A percentile compares a stretch with the other conserved stretches of the same genome.
Conservation (phyloP, 1,139 yeast species). For the Meyerozyma sp. region DNA sequence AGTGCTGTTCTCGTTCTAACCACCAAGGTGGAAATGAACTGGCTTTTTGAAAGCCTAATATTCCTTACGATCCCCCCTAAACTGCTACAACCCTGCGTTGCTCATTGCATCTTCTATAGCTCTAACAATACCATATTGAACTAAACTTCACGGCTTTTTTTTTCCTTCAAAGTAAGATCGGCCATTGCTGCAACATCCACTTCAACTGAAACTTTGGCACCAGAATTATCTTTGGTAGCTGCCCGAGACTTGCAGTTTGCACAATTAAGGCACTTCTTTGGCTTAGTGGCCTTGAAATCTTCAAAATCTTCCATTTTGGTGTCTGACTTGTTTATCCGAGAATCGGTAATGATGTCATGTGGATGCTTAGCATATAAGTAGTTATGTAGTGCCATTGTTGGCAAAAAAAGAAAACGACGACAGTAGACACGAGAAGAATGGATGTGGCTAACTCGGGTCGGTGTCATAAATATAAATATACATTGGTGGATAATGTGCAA, state of each 20-base stretch:
- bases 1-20: too few species aligned
- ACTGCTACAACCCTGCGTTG: too few species aligned
- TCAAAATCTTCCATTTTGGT: conserved; percentile 1
- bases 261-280: neutral
- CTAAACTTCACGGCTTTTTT: neutral
- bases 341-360: conserved; percentile 15
- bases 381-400: conserved; percentile 37
- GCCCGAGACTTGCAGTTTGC: neutral
- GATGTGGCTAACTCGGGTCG: neutral
- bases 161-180: neutral
- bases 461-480: neutral
- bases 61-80: too few species aligned
- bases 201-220: neutral
- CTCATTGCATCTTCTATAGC: too few species aligned
- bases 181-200: neutral
- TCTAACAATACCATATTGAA: neutral
- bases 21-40: too few species aligned
- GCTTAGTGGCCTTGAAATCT: neutral
- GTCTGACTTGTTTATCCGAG: conserved; percentile 19
- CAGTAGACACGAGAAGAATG: neutral
- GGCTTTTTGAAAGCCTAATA: too few species aligned
- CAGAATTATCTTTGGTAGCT: neutral
- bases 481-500: conserved; percentile 1
- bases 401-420: neutral
- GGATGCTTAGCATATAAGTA: conserved; percentile 39